A percentile compares a stretch with the other conserved stretches of the same genome.
Conservation (phyloP, 2,329 filamentous ascomycete species). For the Xylariaceae sp. region DNA sequence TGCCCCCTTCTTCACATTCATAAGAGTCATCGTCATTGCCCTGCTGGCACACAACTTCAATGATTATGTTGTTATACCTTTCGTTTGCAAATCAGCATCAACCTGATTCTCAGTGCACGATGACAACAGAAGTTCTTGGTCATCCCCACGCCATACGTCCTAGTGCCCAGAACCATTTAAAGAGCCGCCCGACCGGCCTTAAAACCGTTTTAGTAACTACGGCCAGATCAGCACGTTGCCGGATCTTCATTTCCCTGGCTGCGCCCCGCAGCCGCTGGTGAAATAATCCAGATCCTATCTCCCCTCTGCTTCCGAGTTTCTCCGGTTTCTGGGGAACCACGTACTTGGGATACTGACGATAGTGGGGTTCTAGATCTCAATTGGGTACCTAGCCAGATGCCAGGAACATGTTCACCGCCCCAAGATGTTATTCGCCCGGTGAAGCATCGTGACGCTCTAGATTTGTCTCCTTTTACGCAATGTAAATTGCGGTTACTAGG, state of each 20-base stretch:
- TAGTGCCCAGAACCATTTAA: neutral
- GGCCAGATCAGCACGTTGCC: neutral
- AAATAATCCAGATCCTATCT: neutral
- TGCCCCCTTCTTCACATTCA: too few relatives aligned
- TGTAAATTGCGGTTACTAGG: neutral
- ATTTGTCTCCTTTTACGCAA: constrained; percentile 6
- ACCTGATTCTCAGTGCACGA: too few relatives aligned
- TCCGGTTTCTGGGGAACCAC: constrained; percentile 19
- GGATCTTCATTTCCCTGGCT: neutral
- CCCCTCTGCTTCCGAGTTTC: constrained; percentile 13
- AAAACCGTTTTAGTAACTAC: neutral
- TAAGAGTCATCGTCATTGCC: too few relatives aligned
- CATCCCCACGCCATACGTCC: neutral
- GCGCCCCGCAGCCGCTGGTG: constrained; percentile 13
- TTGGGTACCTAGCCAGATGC: constrained; percentile 7
- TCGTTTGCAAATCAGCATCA: too few relatives aligned
- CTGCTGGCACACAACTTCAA: too few relatives aligned
- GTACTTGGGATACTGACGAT: neutral
- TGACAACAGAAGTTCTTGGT: neutral
- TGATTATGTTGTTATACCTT: too few relatives aligned
- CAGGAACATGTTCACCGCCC: neutral
- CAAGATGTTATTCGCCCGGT: neutral
- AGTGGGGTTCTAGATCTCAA: constrained; percentile 1
- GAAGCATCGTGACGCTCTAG: constrained; percentile 14
- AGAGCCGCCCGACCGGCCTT: neutral